phyloP scores from a whole-genome alignment of 805 yeast species.

The Teunomyces pallodes region DNA sequence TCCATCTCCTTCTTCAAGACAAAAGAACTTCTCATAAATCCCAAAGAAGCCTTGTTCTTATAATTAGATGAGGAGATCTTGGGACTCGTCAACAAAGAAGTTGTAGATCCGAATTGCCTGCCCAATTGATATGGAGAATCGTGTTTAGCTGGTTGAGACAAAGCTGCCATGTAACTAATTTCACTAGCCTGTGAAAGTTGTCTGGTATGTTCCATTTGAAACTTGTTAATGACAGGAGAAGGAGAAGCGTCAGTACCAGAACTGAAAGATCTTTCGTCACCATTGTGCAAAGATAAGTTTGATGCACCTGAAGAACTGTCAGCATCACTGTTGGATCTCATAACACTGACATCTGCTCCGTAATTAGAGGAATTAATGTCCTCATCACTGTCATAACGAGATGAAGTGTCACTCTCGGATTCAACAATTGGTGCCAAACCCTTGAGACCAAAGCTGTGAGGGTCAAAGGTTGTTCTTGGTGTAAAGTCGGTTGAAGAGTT shows the following conservation, averaged over 20 bases:
- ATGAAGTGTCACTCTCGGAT: constrained; percentile 28
- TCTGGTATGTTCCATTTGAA: constrained; percentile 10
- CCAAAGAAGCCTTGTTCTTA: constrained; percentile 32
- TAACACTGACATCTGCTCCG: constrained; percentile 15
- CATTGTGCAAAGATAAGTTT: constrained; percentile 37
- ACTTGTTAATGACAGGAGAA: constrained; percentile 16
- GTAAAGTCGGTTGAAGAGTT: constrained; percentile 9
- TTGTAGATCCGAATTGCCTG: constrained; percentile 8
- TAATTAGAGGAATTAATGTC: constrained; percentile 13
- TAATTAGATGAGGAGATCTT: not conserved
- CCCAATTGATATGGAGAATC: constrained; percentile 11
- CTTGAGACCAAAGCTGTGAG: constrained; percentile 22
- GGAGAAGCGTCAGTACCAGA: constrained; percentile 27
- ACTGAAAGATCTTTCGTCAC: constrained; percentile 35
- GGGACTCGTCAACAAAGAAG: constrained; percentile 11
- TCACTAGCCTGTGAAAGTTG: constrained; percentile 13
- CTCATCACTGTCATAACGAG: constrained; percentile 31
- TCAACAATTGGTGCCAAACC: constrained; percentile 42
- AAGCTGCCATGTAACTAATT: constrained; percentile 17
- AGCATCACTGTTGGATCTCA: constrained; percentile 16
- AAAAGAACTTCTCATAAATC: constrained; percentile 44
- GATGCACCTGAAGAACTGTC: constrained; percentile 30
- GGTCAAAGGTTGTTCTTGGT: constrained; percentile 18
- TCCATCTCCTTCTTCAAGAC: constrained; percentile 42
- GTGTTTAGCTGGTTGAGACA: constrained; percentile 8